Evolutionary conservation across 768 basidiomycete species (phyloP).

Genomic region (Boletus rex-veris): DNA sequence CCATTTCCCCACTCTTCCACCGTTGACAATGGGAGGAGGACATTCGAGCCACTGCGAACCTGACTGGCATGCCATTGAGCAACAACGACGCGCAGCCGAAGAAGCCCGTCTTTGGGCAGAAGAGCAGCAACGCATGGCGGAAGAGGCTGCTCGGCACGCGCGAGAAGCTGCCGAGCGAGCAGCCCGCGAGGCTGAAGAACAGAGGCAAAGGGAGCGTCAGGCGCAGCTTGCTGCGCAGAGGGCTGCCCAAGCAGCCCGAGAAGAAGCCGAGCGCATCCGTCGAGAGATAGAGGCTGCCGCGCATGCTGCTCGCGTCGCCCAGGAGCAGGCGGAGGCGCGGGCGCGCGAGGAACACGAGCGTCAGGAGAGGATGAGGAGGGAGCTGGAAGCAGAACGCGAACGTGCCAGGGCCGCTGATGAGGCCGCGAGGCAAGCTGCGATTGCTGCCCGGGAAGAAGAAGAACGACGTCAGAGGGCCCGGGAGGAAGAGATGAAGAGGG

Average conservation of each 20-base stretch:
- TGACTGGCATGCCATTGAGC: slow-evolving; percentile 24
- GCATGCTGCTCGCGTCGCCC: slow-evolving; percentile 22
- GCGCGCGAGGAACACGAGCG: slow-evolving; percentile 24
- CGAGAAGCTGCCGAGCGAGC: slow-evolving; percentile 23
- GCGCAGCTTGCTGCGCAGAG: slow-evolving; percentile 19
- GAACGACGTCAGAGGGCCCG: slow-evolving; percentile 17
- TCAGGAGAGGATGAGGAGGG: slow-evolving; percentile 13
- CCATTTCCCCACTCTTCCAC: neutral
- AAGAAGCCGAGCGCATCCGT: slow-evolving; percentile 23
- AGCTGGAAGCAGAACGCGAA: slow-evolving; percentile 22
- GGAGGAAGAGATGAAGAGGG: slow-evolving; percentile 19
- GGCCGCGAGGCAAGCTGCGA: slow-evolving; percentile 21
- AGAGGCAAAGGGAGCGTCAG: slow-evolving; percentile 11
- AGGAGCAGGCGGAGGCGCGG: slow-evolving; percentile 22
- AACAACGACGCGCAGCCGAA: slow-evolving; percentile 16
- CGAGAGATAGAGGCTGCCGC: slow-evolving; percentile 20
- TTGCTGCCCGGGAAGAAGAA: slow-evolving; percentile 25
- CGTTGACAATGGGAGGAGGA: slow-evolving; percentile 23
- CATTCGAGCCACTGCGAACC: slow-evolving; percentile 25
- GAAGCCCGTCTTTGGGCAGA: slow-evolving; percentile 21
- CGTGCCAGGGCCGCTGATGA: slow-evolving; percentile 19
- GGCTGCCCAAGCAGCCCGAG: slow-evolving; percentile 22
- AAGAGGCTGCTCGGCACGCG: slow-evolving; percentile 20
- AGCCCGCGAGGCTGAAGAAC: slow-evolving; percentile 20
- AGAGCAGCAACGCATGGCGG: slow-evolving; percentile 13